Evolutionary conservation across 768 basidiomycete species (phyloP).

Genomic region (Mycena polygramma): DNA sequence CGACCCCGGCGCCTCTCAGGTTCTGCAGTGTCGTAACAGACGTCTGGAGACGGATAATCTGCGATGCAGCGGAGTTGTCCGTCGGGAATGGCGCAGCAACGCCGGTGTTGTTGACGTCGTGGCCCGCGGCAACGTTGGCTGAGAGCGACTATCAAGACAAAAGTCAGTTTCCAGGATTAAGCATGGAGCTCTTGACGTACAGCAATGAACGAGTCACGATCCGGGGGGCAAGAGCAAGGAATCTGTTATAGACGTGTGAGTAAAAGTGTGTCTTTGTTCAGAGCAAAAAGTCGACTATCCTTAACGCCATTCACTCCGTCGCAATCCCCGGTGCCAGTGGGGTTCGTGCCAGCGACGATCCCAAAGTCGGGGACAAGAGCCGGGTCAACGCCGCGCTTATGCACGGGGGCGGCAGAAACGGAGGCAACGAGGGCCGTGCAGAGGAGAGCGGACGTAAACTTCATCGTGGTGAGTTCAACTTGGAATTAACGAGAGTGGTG

Average conservation of each 20-base stretch:
- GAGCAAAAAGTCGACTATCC: no score
- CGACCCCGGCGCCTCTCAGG: conserved; percentile 73
- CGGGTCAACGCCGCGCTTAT: conserved; percentile 44
- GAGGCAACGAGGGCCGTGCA: neutral
- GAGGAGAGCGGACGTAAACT: neutral
- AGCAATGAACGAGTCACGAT: conserved; percentile 32
- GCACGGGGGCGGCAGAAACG: neutral
- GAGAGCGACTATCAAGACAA: conserved; percentile 51
- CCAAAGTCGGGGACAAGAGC: conserved; percentile 39
- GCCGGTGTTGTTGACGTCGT: conserved; percentile 71
- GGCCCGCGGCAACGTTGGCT: conserved; percentile 71
- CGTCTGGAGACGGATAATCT: conserved; percentile 69
- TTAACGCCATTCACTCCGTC: conserved; percentile 50
- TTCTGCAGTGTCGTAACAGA: conserved; percentile 80
- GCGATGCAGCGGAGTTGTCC: conserved; percentile 56
- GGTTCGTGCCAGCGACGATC: conserved; percentile 5
- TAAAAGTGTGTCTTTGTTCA: no score
- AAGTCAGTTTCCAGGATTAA: neutral
- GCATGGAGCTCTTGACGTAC: neutral
- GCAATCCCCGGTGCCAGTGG: conserved; percentile 19
- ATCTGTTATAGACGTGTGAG: conserved; percentile 43
- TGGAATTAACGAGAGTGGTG: neutral
- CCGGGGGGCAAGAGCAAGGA: conserved; percentile 76
- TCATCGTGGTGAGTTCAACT: neutral
- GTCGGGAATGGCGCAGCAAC: conserved; percentile 74